Evolutionary conservation across 306 rosid species (phyloP).

Genomic region (Gillenia trifoliata): DNA sequence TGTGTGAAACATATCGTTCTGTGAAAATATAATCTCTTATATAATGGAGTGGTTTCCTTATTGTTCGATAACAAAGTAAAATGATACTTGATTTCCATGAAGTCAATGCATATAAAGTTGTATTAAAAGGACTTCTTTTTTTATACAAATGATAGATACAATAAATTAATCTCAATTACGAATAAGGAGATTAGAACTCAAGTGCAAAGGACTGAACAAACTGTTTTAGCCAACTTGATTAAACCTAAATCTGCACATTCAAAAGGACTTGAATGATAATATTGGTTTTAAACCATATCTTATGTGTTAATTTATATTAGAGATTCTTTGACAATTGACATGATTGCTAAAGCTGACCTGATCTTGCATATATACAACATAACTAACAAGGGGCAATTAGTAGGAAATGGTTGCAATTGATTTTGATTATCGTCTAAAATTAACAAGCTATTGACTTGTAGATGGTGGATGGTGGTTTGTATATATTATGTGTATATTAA

Average conservation of each 20-base stretch:
- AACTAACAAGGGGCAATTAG: no score
- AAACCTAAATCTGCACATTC: not conserved
- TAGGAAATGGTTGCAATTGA: not conserved
- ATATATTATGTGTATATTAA: not conserved
- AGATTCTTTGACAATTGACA: slow-evolving; percentile 1
- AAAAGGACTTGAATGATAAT: not conserved
- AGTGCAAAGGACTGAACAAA: no score
- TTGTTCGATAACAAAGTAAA: no score
- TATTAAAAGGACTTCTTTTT: no score
- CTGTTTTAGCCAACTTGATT: no score
- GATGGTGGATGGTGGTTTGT: not conserved
- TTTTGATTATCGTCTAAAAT: slow-evolving; percentile 6
- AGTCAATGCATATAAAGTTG: no score
- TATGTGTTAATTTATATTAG: not conserved
- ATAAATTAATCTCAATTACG: no score
- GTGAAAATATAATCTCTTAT: not conserved
- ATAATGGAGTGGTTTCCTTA: no score
- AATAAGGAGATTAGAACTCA: no score
- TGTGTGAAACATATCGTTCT: not conserved
- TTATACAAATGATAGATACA: no score
- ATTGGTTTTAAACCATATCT: slow-evolving; percentile 4
- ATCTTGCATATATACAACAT: not conserved
- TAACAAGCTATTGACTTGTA: slow-evolving; percentile 8
- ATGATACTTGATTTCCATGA: no score
- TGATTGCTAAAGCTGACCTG: slow-evolving; percentile 26